A percentile compares a stretch with the other conserved stretches of the same genome.
Evolutionary conservation across 805 yeast species (phyloP).

Genomic region (Pichia scutulata): DNA sequence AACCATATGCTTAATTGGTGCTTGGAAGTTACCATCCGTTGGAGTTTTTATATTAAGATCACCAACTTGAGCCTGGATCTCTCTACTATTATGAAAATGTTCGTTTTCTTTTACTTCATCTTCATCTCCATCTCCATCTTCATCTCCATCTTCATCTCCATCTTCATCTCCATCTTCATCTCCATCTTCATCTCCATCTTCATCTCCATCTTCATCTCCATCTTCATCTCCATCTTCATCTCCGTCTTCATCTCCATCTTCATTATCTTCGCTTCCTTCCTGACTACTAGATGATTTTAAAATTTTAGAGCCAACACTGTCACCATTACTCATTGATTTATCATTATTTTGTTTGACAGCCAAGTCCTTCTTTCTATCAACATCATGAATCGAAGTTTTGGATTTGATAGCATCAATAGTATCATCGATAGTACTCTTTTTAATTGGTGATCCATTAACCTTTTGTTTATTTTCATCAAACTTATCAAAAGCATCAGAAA

Average conservation of each 20-base stretch:
- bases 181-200: neutral
- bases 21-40: neutral
- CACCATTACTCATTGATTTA: neutral
- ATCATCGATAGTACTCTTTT: neutral
- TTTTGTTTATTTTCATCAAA: constrained; percentile 25
- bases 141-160: neutral
- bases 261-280: neutral
- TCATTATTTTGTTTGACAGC: neutral
- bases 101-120: too few species aligned
- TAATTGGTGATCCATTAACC: neutral
- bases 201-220: neutral
- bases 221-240: neutral
- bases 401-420: neutral
- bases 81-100: too few species aligned
- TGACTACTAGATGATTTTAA: neutral
- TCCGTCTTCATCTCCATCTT: neutral
- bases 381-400: neutral
- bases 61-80: neutral
- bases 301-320: neutral
- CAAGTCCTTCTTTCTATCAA: neutral
- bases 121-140: neutral
- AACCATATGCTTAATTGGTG: neutral
- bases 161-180: neutral
- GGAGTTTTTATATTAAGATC: neutral
- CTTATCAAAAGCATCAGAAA: constrained; percentile 23